Base-by-base conservation (phyloP, 2,329 filamentous ascomycete genomes). In the Apiospora malaysiana region DNA sequence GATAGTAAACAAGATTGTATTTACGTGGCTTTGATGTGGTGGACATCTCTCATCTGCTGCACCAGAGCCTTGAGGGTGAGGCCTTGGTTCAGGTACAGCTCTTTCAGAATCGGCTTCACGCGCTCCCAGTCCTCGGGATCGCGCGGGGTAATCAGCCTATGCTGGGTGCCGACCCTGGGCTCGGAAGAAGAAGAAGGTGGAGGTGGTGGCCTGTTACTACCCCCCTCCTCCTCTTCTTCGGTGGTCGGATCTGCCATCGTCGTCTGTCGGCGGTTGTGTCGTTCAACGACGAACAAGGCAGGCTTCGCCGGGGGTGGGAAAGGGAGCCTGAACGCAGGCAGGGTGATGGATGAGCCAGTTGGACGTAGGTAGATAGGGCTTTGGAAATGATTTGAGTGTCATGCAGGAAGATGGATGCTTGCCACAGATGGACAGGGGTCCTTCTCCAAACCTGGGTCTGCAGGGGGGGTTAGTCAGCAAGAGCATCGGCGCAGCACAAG, bases 21-120 rank as follows among this genome's bases (percentile, higher is more conserved):
- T 32, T 67, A 67, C 65, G 40, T 67, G 42, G 65, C 65, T 27
- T 67, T 67, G 40, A 67, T 16, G 40, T 46, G n/a, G 25, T 67
- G 65, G 14, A 45, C n/a, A 27, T 46, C 43, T 46, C 42, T 25
- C 65, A 67, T 67, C 23, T 67, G n/a, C 18, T 67, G 40, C 14
- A 46, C 65, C 65, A 67, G 23, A 25, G 43, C 65, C 65, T 67
- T 67, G 40, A 67, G 42, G 40, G 65, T 43, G 40, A 67, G 65
- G 65, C 43, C 43, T 32, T 67, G 65, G 25, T 67, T 46, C 42
- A 67, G 40, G 40, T 67, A 67, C n/a, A 67, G 42, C 23, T 46
- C 65, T 18, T 67, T 67, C n/a, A 67, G n/a, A n/a, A 67, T 27
- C n/a, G 65, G 65, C 43, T 67, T 67, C 40, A 67, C n/a, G 65